Base-by-base conservation (phyloP, 352 stramenopile genomes). In the Phytopythium litorale region DNA sequence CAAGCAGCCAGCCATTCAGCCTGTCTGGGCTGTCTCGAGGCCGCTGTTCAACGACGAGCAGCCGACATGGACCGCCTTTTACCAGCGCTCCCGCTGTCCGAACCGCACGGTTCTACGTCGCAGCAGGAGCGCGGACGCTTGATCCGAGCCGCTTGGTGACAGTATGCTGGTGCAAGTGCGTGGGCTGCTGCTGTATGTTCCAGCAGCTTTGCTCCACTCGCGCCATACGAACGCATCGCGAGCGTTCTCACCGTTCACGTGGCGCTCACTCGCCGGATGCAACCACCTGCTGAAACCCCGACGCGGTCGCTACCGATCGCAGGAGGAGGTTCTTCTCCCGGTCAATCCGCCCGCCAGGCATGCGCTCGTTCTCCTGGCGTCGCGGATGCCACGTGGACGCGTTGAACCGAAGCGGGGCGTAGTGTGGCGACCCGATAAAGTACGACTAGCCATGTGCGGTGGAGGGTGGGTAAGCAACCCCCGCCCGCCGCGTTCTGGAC, bases 351-450 rank as follows among this genome's bases (percentile, higher is more conserved):
- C 13, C 37, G 12, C 9, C 12, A 19, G 37, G 11, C 37, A 23
- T n/a, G n/a, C n/a, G n/a, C n/a, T n/a, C 38, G 38, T 51, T 51
- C 45, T 51, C 45, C 7, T 51, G 45, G 45, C 21, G 45, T 19
- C 21, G 21, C 45, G 21, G 21, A 32, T 51, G 45, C 45, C 45
- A 51, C 45, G 45, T 51, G 45, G 45, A 51, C 45, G 35, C 9
- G 43, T 51, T 30, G n/a, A 51, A 51, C 45, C 21, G 8, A 15
- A 51, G 18, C 45, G 12, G 45, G 13, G 12, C 1, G 45, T 51
- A 51, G 21, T 32, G 45, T 32, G 15, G 5, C 21, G 9, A 12
- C 30, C 13, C 45, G n/a, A 16, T 32, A 32, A 51, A 51, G 45
- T 51, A 32, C 45, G 45, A 51, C 5, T 13, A 4, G 25, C 45